Base-by-base conservation (phyloP, 2,329 filamentous ascomycete genomes). In the Clarireedia paspali region DNA sequence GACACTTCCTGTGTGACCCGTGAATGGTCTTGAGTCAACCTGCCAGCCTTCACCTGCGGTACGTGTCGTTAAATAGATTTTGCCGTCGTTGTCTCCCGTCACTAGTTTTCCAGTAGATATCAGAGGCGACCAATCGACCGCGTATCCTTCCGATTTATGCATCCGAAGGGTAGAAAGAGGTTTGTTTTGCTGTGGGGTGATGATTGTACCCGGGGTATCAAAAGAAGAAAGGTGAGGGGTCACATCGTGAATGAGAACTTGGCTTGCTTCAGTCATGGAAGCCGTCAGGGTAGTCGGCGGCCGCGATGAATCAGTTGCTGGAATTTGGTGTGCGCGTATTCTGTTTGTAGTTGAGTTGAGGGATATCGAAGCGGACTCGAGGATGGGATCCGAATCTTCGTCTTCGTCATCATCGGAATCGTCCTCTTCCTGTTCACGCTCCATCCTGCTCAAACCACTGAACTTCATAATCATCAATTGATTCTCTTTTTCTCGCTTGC, bases 381-480 rank as follows among this genome's bases (percentile, higher is more conserved):
- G 84, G 62, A 99, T 94, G 2, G 94, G 91, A 64, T 99, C 92
- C 61, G 87, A 76, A 62, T 75, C 75, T 62, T 82, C 80, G 59
- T 95, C 90, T 60, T 91, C 87, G 27, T 83, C 82, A 44, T 89
- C 87, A 30, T 84, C 83, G 17, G 81, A 82, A 38, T 86, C 83
- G 15, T 87, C 85, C 47, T 87, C 85, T 23, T 78, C 74, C 34
- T 76, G 80, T 2, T 80, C 82, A 58, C 81, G 80, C 67, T 95
- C 88, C 85, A 94, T 96, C 69, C 85, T 86, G 69, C 89, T 89
- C 60, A 99, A 77, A 15, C 91, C 89, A 68, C 91, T 96, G 70
- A 99, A 85, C 75, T 97, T 97, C 82, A 96, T 89, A 40, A 97
- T 85, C 83, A 97, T 86, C 67, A 99, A 77, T 73, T 95, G 85